Base-by-base conservation (phyloP, 805 yeast genomes). In the Komagataella mondaviorum region DNA sequence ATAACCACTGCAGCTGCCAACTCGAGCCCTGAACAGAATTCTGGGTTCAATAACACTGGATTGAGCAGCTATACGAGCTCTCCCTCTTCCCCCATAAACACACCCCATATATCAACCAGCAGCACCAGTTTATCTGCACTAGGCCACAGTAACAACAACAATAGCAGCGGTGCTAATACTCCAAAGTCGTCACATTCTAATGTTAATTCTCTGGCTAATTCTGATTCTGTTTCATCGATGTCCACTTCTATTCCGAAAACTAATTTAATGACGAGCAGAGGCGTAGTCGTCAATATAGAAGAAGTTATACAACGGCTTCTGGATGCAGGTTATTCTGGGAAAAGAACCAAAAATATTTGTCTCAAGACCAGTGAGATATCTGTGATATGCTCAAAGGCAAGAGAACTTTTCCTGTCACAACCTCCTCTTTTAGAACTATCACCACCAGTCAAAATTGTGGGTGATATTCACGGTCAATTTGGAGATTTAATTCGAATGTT, bases 401-500 rank as follows among this genome's bases (percentile, higher is more conserved):
- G 96, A 55, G 96, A 93, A 61, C 82, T 91, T 14, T 88, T 93
- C 60, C 69, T 93, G 52, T 78, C 86, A 51, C 98, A 93, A 65
- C 99, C 99, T 5, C 77, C 96, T 4, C 69, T 91, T 50, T 71
- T 91, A 53, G 98, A 93, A 65, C 72, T 91, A 54, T 79, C 87
- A 46, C 87, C 93, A 2, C 93, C 95, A 0, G 93, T 85, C 20
- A 86, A 86, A 64, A 85, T 85, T 20, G 95, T 86, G 4, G 95
- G 95, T 48, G 99, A 93, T 64, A 95, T 93, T 30, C 99, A 93
- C 67, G 99, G 99, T 30, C 99, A 93, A 67, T 93, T 84, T 64
- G 85, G 86, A 50, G 99, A 93, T 68, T 72, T 93, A 55, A 80
- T 93, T 56, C 78, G 99, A 57, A 76, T 93, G 54, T 88, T 93